phyloP scores from a whole-genome alignment of 139 green algal species.

The Axilococcus clingmanii region DNA sequence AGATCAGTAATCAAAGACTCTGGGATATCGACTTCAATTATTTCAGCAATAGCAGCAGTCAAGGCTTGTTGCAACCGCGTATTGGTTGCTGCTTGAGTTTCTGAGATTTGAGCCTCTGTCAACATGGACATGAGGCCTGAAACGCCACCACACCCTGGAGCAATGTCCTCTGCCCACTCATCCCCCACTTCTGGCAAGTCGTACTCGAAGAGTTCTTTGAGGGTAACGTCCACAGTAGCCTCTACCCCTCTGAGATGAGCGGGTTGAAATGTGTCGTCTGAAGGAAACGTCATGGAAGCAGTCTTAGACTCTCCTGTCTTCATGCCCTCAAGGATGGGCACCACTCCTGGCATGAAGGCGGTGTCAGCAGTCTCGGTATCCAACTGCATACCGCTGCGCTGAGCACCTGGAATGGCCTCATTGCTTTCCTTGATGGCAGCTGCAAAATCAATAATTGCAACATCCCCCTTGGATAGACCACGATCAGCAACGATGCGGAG shows the following conservation, averaged over 20 bases:
- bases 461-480: slow-evolving; percentile 29
- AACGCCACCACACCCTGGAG: slow-evolving; percentile 10
- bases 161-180: slow-evolving; percentile 22
- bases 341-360: slow-evolving; percentile 28
- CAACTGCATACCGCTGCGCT: slow-evolving; percentile 26
- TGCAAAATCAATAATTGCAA: slow-evolving; percentile 34
- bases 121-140: not conserved
- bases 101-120: slow-evolving; percentile 3
- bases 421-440: slow-evolving; percentile 5
- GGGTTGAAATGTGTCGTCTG: slow-evolving; percentile 11
- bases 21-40: slow-evolving; percentile 27
- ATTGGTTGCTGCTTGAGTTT: slow-evolving; percentile 4
- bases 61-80: slow-evolving; percentile 17
- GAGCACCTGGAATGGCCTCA: slow-evolving; percentile 16
- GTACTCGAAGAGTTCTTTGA: slow-evolving; percentile 42
- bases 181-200: slow-evolving; percentile 37
- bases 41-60: slow-evolving; percentile 19
- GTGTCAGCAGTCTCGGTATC: slow-evolving; percentile 36
- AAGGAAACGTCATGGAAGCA: slow-evolving; percentile 21
- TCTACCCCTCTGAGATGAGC: slow-evolving; percentile 17
- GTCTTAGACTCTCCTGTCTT: slow-evolving; percentile 23
- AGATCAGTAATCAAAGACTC: slow-evolving; percentile 29
- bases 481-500: slow-evolving; percentile 41
- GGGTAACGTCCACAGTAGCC: slow-evolving; percentile 18
- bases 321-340: slow-evolving; percentile 22